Base-by-base conservation (phyloP, 2,329 filamentous ascomycete genomes). In the Cercospora sesami region DNA sequence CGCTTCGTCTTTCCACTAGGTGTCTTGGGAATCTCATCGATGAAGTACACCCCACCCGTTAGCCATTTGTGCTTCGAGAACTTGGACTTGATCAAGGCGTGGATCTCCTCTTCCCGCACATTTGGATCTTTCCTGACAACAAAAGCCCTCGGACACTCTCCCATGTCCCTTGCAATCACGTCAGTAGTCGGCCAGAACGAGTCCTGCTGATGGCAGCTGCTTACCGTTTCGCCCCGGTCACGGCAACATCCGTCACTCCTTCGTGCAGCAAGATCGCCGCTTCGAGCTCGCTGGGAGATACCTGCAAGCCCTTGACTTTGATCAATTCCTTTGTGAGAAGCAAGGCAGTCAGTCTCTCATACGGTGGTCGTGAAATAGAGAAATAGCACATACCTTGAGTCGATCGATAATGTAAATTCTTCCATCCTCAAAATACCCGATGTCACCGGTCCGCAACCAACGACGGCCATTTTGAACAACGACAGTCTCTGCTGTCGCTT, bases 191-290 rank as follows among this genome's bases (percentile, higher is more conserved):
- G n/a, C n/a, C n/a, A n/a, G n/a, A n/a, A n/a, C n/a, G n/a, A n/a
- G 6, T 42, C n/a, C 10, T 48, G 45, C 45, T 48, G 21, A 23
- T 12, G 21, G 45, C 45, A 23, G n/a, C 45, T 48, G 45, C 45
- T 48, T 48, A 48, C 42, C 21, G 12, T 21, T 10, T 21, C 21
- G 45, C 45, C 23, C 45, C 45, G 10, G 18, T 48, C 8, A 48
- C 45, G 18, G 45, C 45, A 18, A 48, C 45, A 18, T 48, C 45
- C 5, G 45, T 10, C 45, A 48, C 45, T 48, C 45, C 45, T 23
- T 48, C 45, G 45, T 85, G 82, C 69, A 85, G 82, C 0, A 86
- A 75, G 0, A 87, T 78, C 0, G 83, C 80, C 74, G 28, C 74
- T 67, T 76, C 74, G 1, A 76, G 73, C 64, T 76, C 74, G 2